Conservation (phyloP, 495 filamentous ascomycete species). For the Tuber aestivum region DNA sequence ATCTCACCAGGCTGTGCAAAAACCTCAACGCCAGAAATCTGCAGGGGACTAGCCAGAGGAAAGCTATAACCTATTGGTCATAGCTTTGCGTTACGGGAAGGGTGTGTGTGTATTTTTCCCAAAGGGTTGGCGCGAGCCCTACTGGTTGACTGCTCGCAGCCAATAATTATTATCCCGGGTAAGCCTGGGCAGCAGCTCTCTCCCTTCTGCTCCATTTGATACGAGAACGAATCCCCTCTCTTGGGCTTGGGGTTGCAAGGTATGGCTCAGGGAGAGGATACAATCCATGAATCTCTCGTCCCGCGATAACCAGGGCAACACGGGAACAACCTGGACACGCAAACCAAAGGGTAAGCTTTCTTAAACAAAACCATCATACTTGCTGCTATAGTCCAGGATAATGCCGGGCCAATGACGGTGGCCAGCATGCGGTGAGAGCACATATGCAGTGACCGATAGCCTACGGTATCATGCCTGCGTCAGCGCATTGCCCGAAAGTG, state of each 20-base stretch:
- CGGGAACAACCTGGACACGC: neutral
- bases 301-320: neutral
- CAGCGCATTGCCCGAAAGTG: neutral
- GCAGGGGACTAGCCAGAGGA: neutral
- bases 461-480: neutral
- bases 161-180: neutral
- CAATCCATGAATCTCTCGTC: neutral
- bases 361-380: neutral
- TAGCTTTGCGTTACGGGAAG: neutral
- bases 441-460: neutral
- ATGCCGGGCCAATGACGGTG: neutral
- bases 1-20: conserved; percentile 2
- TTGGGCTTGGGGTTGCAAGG: neutral
- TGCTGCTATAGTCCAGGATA: neutral
- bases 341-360: neutral
- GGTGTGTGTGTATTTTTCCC: neutral
- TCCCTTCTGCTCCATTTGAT: neutral
- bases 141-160: neutral
- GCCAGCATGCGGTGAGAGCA: neutral
- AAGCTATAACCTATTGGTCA: neutral
- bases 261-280: neutral
- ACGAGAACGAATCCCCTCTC: neutral
- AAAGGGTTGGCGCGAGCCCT: neutral
- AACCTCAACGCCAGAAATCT: neutral
- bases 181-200: neutral